A percentile compares a stretch with the other conserved stretches of the same genome.
These are phyloP conservation scores for Morella rubra DNA, from an alignment of 306 rosid genomes.

Conservation along the genomic window DNA sequence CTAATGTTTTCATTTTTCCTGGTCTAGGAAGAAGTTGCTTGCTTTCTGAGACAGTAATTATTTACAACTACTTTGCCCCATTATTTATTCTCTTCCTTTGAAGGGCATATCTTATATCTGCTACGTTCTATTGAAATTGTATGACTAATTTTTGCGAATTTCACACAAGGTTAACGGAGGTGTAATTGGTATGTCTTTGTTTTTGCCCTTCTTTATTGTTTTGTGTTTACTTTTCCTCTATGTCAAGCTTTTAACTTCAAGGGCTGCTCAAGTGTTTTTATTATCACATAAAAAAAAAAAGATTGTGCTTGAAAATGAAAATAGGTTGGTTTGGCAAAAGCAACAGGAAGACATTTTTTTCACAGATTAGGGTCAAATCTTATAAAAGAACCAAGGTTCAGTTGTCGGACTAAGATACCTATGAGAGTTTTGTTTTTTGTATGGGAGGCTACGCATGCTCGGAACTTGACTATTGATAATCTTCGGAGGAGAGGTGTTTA, in stretches of 20 bases:
- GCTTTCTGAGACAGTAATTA: not conserved
- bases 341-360: not conserved
- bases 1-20: not conserved
- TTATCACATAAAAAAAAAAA: not conserved
- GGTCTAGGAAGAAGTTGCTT: not conserved
- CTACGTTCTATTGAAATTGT: not conserved
- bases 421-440: too few species aligned
- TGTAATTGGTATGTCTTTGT: not conserved
- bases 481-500: too few species aligned
- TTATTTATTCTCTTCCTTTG: not conserved
- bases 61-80: not conserved
- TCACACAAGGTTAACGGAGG: not conserved
- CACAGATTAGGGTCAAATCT: not conserved
- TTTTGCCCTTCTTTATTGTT: not conserved
- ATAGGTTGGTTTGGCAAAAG: not conserved
- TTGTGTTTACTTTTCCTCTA: not conserved
- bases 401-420: too few species aligned
- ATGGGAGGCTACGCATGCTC: too few species aligned
- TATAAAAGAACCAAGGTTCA: too few species aligned
- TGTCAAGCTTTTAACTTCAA: not conserved
- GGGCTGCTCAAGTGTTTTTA: not conserved
- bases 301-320: not conserved
- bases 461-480: too few species aligned
- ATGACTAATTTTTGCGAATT: not conserved
- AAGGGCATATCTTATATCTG: not conserved